Evolutionary conservation across 176 grass and related monocot species (phyloP).

Genomic region (Coix lacrymajobi): DNA sequence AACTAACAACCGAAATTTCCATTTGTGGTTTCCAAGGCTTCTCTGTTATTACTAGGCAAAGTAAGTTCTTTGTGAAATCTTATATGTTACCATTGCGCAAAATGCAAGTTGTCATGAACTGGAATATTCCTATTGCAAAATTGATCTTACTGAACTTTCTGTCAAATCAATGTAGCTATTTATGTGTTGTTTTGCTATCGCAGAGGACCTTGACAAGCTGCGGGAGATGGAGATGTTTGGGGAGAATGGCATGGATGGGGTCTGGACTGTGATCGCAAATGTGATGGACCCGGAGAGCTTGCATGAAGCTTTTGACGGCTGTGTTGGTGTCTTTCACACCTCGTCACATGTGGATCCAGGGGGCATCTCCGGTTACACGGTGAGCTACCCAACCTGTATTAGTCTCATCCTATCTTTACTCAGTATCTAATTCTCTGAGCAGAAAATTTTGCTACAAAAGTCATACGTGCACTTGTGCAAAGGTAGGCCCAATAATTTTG

Average conservation of each 20-base stretch:
- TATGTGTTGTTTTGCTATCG: neutral
- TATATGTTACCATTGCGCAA: neutral
- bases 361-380: slow-evolving; percentile 87
- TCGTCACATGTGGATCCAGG: slow-evolving; percentile 89
- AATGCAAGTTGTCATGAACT: neutral
- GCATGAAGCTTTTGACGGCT: slow-evolving; percentile 71
- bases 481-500: neutral
- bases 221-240: slow-evolving; percentile 89
- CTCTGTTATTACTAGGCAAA: neutral
- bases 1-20: neutral
- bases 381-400: slow-evolving; percentile 24
- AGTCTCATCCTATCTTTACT: neutral
- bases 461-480: neutral
- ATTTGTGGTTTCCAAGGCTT: neutral
- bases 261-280: slow-evolving; percentile 91
- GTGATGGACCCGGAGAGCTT: slow-evolving; percentile 82
- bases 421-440: neutral
- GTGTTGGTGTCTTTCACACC: slow-evolving; percentile 88
- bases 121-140: neutral
- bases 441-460: neutral
- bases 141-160: neutral
- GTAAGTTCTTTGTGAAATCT: neutral
- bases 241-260: slow-evolving; percentile 79
- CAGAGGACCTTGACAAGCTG: slow-evolving; percentile 97
- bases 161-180: neutral